Evolutionary conservation across 345 rosid genomes (phyloP), one percentile per base, ranked within the genome.

Genomic region (Eucalyptus cloeziana): DNA sequence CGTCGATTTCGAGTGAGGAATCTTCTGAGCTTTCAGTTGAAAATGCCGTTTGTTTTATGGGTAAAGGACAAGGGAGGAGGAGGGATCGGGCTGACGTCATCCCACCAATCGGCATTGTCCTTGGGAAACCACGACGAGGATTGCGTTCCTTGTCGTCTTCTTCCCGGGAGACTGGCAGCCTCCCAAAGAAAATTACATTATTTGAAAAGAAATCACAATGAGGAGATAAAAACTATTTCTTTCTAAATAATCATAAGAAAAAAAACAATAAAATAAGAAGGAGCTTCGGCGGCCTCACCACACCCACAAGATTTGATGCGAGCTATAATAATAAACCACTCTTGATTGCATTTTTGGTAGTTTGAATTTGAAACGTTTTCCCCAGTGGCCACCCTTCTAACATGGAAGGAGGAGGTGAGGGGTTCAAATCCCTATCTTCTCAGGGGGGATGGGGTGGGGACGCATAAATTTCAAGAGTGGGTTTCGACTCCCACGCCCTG

Each of bases 301-400:
- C 69, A 58, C n/a, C 13, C 13, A 25, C 21, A 15, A 7, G 37
- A n/a, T 31, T n/a, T 33, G 6, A 69, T 69, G 9, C 10, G 7
- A 67, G 24, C 24, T 1, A 4, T 69, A 31, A 8, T 15, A 31
- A 67, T 15, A 67, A 31, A 67, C 8, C 22, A 31, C 2, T 15
- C 17, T 3, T 3, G 14, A 12, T 5, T 5, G 13, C 14, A 52
- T 24, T 9, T 67, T 15, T 4, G 1, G 2, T n/a, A 15, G 2
- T 67, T 4, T 1, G 6, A 8, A n/a, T n/a, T n/a, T 64, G 37
- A 64, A 13, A 64, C 3, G 1, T 30, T n/a, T n/a, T n/a, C n/a
- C n/a, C n/a, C n/a, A n/a, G n/a, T n/a, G n/a, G n/a, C n/a, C n/a
- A n/a, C n/a, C n/a, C n/a, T n/a, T n/a, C n/a, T n/a, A n/a, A n/a